phyloP scores from a whole-genome alignment of 2,329 filamentous ascomycete species.

The Emmonsiellopsis sp. region DNA sequence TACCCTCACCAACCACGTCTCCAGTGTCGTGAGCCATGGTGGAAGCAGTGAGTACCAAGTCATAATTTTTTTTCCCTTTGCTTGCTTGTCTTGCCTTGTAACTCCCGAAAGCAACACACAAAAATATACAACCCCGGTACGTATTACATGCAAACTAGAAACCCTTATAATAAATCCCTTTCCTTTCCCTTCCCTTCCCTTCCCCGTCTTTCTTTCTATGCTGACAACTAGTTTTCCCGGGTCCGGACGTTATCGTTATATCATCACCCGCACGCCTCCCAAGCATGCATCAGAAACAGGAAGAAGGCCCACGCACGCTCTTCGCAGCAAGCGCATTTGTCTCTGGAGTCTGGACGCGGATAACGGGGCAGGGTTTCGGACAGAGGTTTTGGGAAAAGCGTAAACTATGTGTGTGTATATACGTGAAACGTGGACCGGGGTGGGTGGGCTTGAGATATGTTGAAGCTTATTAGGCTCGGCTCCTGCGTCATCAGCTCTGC shows the following conservation, averaged over 20 bases:
- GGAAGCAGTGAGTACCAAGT: slow-evolving; percentile 58
- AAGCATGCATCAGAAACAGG: neutral
- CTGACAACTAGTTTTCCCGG: neutral
- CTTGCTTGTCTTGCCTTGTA: neutral
- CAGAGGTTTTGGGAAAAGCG: neutral
- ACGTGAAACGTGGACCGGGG: neutral
- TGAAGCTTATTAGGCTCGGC: too few species aligned
- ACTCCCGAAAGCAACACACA: too few species aligned
- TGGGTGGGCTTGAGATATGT: neutral
- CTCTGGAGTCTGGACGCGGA: neutral
- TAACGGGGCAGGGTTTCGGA: too few species aligned
- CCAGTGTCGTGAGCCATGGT: slow-evolving; percentile 45
- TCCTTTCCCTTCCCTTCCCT: too few species aligned
- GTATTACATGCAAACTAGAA: too few species aligned
- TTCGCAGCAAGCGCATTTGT: neutral
- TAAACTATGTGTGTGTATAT: neutral
- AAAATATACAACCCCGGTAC: too few species aligned
- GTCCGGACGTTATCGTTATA: neutral
- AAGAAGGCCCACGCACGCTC: neutral
- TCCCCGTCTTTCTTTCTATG: too few species aligned
- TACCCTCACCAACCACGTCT: slow-evolving; percentile 52
- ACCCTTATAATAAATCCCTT: too few species aligned
- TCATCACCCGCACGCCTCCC: neutral
- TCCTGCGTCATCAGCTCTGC: too few species aligned
- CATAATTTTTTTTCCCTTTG: slow-evolving; percentile 33